A percentile compares a stretch with the other conserved stretches of the same genome.
Conservation (phyloP, 305 asterid species). For the Fraxinus xanthoxyloides region DNA sequence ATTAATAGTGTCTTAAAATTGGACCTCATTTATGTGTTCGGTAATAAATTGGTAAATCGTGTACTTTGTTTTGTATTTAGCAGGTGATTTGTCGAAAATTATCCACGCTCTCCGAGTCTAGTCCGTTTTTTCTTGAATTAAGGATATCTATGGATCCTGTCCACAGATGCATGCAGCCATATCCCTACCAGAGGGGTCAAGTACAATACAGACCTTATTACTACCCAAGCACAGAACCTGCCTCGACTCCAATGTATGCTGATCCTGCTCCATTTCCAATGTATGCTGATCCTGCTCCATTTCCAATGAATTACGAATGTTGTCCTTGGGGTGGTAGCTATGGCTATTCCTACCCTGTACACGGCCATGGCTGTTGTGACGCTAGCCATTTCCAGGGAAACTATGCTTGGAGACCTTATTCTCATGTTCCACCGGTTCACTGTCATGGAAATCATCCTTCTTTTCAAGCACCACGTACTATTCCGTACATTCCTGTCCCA, state of each 20-base stretch:
- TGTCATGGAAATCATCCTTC: conserved; percentile 35
- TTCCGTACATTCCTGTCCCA: conserved; percentile 39
- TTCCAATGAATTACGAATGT: conserved; percentile 26
- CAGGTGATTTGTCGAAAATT: background rate
- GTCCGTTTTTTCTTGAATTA: background rate
- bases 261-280: conserved; percentile 29
- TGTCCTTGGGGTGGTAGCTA: conserved; percentile 47
- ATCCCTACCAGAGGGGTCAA: conserved; percentile 45
- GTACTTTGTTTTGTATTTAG: background rate
- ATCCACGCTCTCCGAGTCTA: background rate
- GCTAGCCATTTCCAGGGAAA: conserved; percentile 31
- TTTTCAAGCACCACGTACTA: conserved; percentile 29
- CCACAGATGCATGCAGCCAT: conserved; percentile 29
- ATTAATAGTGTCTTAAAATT: background rate
- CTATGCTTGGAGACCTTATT: conserved; percentile 38
- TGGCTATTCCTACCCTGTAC: conserved; percentile 34
- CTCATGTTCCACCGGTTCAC: conserved; percentile 35
- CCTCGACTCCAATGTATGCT: conserved; percentile 29
- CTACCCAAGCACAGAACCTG: conserved; percentile 28
- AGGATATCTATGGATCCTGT: conserved; percentile 32
- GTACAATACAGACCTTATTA: conserved; percentile 32
- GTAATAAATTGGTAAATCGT: background rate
- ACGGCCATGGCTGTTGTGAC: conserved; percentile 46
- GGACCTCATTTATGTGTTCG: background rate
- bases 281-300: conserved; percentile 26